Evolutionary conservation across 192 early-diverging fungal species (phyloP).

Genomic region (Podila epigama): DNA sequence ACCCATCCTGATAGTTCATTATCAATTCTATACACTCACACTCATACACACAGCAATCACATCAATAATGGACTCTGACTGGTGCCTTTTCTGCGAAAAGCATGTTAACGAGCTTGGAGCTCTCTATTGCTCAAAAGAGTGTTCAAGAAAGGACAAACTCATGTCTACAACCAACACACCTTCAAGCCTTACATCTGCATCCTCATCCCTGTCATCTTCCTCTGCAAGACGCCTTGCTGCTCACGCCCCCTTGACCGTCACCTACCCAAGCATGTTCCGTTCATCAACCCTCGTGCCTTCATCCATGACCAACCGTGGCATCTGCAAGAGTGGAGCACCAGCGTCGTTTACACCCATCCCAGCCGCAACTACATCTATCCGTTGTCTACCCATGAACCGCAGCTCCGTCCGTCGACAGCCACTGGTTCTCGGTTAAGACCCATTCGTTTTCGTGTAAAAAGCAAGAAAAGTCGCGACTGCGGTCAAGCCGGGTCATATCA

Average conservation of each 20-base stretch:
- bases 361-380: background rate
- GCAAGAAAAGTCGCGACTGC: no score
- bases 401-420: background rate
- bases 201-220: background rate
- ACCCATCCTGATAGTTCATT: no score
- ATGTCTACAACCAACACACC: background rate
- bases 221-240: background rate
- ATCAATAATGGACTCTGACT: conserved; percentile 7
- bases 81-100: conserved; percentile 9
- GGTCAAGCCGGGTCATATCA: no score
- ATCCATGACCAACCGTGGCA: background rate
- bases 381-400: background rate
- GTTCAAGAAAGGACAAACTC: conserved; percentile 2
- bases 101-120: background rate
- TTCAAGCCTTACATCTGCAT: background rate
- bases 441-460: no score
- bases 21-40: background rate
- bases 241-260: background rate
- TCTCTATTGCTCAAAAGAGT: background rate
- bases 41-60: background rate
- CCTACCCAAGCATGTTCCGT: conserved; percentile 1
- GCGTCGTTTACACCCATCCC: background rate
- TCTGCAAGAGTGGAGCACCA: background rate
- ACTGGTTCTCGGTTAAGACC: background rate
- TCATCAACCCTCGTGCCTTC: background rate